Evolutionary conservation across 2,329 filamentous ascomycete genomes (phyloP).

Genomic region (Scytalidium sp.): DNA sequence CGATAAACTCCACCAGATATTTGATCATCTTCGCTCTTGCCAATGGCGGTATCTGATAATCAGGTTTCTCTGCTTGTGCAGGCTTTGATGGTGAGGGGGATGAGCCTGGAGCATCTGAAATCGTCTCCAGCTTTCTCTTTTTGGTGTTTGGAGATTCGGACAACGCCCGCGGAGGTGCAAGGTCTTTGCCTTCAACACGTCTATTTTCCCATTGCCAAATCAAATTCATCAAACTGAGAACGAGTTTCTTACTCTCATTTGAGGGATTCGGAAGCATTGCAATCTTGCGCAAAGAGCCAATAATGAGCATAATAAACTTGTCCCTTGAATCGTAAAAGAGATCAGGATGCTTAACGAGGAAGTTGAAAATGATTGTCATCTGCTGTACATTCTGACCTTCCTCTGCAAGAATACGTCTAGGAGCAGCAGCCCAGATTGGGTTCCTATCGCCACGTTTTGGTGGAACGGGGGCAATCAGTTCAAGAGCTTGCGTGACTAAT

Average conservation of each 20-base stretch:
- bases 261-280: conserved; percentile 79
- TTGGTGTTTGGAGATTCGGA: conserved; percentile 70
- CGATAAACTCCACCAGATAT: conserved; percentile 94
- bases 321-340: conserved; percentile 95
- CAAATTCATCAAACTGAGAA: conserved; percentile 83
- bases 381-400: conserved; percentile 95
- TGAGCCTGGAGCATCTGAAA: conserved; percentile 45
- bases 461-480: conserved; percentile 91
- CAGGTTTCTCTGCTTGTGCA: conserved; percentile 50
- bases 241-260: conserved; percentile 87
- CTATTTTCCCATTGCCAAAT: conserved; percentile 92
- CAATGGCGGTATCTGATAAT: conserved; percentile 65
- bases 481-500: conserved; percentile 88
- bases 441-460: conserved; percentile 78
- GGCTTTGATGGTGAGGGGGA: conserved; percentile 53
- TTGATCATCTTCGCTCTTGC: conserved; percentile 83
- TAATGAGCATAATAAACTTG: conserved; percentile 84
- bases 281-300: conserved; percentile 85
- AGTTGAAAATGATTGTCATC: conserved; percentile 96
- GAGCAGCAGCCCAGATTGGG: conserved; percentile 85
- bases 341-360: conserved; percentile 86
- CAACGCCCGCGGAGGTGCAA: conserved; percentile 36
- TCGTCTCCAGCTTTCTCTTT: conserved; percentile 70
- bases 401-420: conserved; percentile 86
- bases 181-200: conserved; percentile 61